Conservation (phyloP, 2,329 filamentous ascomycete genomes). For the Zarea fungicola region DNA sequence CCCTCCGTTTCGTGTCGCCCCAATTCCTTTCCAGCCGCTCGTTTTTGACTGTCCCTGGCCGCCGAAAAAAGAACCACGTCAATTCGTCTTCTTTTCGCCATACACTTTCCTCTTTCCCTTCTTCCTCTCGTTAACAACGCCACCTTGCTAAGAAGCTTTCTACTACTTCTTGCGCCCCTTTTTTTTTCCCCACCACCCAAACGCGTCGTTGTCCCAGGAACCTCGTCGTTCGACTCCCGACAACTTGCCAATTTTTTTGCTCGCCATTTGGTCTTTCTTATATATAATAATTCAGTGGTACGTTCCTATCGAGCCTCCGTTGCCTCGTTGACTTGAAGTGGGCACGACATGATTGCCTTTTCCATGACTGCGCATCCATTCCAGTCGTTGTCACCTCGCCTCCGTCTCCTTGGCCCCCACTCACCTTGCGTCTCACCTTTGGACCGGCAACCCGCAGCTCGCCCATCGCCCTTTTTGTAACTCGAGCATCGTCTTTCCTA, state of each 20-base stretch:
- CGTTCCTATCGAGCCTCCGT: slow-evolving; percentile 3
- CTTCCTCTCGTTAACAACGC: slow-evolving; percentile 5
- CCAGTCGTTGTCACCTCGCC: slow-evolving; percentile 1
- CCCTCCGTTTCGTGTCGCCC: neutral
- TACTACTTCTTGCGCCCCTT: neutral
- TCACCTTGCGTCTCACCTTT: neutral
- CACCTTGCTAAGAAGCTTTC: neutral
- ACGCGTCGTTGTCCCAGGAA: slow-evolving; percentile 3
- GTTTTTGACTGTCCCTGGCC: slow-evolving; percentile 7
- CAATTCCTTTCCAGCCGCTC: slow-evolving; percentile 14
- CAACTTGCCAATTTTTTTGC: neutral
- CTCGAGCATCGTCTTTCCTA: neutral
- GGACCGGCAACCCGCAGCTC: neutral
- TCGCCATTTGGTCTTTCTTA: neutral
- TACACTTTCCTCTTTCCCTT: neutral
- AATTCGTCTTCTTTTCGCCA: neutral
- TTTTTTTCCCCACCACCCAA: neutral
- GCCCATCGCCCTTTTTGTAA: neutral
- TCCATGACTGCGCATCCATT: slow-evolving; percentile 8
- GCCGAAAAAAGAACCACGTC: neutral
- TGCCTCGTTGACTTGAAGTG: slow-evolving; percentile 9
- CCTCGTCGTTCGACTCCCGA: neutral
- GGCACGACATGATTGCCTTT: neutral
- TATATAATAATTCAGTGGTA: neutral
- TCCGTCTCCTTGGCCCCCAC: neutral